Evolutionary conservation across 371 early-diverging fungal genomes (phyloP), one percentile per base, ranked within the genome.

Genomic region (Lichtheimia hyalospora): DNA sequence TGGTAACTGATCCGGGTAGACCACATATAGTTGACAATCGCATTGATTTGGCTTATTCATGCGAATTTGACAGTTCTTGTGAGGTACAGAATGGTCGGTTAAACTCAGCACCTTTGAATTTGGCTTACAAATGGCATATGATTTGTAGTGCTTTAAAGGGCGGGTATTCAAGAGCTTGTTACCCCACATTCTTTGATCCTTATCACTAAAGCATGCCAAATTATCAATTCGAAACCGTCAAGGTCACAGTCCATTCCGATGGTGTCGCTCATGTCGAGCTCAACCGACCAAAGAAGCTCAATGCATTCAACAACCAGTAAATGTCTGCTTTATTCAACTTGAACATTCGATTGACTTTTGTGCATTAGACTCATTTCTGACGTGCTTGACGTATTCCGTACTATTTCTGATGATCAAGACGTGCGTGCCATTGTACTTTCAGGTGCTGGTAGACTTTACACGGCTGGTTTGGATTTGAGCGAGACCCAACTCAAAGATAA

Each of bases 221-320:
- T 25, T 86, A 86, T 58, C 76, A 62, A 52, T 85, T 75, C 66
- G 82, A 90, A 67, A 77, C 80, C 39, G 73, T 92, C 54, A 79
- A 78, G 56, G 87, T 88, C 28, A 63, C 73, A 21, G 70, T 88
- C 52, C 69, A 79, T 18, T 54, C 78, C 14, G 83, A 83, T 15
- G 82, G 82, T 28, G 88, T 96, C 42, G 84, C 91, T 40, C 93
- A 89, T 56, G 91, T 96, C 28, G 84, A 90, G 61, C 80, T 96
- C 49, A 89, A 92, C 74, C 79, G 96, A 7, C 92, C 96, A 12
- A 75, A 84, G 58, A 82, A 88, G 57, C 74, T 94, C 54, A 95
- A 96, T 68, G 84, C 93, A 20, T 87, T 94, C 71, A 91, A 87
- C 71, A 58, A 68, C 40, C 70, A 62, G 88, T 84, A 71, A 57